Evolutionary conservation across 2,329 filamentous ascomycete species (phyloP).

Genomic region (Beauveria caledonica): DNA sequence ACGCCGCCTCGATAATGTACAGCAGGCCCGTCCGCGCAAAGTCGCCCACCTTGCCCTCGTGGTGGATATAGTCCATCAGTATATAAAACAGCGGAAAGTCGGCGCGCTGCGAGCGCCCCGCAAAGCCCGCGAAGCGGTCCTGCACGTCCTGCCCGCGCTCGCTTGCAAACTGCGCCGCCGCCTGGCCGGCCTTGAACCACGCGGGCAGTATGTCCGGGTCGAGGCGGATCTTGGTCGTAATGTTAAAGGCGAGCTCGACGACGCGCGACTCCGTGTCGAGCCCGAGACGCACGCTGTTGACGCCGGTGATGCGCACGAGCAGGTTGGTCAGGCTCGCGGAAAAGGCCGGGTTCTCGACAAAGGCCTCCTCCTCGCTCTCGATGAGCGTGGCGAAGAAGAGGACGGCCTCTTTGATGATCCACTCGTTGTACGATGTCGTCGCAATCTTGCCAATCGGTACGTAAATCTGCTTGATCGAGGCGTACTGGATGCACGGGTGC

Average conservation of each 20-base stretch:
- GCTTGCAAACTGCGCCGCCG: constrained; percentile 18
- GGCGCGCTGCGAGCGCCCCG: constrained; percentile 76
- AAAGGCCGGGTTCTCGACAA: constrained; percentile 79
- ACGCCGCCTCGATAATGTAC: constrained; percentile 92
- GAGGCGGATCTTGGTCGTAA: constrained; percentile 90
- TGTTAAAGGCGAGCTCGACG: constrained; percentile 89
- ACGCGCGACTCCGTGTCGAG: constrained; percentile 80
- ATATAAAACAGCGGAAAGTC: constrained; percentile 96
- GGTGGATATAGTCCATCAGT: constrained; percentile 91
- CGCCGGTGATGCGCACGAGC: constrained; percentile 67
- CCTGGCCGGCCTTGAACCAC: constrained; percentile 69
- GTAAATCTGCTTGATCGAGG: constrained; percentile 80
- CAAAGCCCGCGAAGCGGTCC: constrained; percentile 78
- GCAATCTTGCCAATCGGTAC: constrained; percentile 84
- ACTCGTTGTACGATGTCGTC: constrained; percentile 73
- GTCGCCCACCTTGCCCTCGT: constrained; percentile 88
- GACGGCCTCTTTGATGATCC: constrained; percentile 76
- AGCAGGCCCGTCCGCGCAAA: constrained; percentile 90
- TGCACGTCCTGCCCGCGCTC: constrained; percentile 50
- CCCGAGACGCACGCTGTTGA: constrained; percentile 63
- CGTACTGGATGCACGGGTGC: constrained; percentile 85
- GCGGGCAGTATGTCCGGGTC: constrained; percentile 79
- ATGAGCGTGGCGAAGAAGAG: constrained; percentile 84
- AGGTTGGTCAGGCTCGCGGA: constrained; percentile 82
- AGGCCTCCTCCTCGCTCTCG: constrained; percentile 93